Evolutionary conservation across 768 basidiomycete genomes (phyloP).

Genomic region (Calocera cornea): DNA sequence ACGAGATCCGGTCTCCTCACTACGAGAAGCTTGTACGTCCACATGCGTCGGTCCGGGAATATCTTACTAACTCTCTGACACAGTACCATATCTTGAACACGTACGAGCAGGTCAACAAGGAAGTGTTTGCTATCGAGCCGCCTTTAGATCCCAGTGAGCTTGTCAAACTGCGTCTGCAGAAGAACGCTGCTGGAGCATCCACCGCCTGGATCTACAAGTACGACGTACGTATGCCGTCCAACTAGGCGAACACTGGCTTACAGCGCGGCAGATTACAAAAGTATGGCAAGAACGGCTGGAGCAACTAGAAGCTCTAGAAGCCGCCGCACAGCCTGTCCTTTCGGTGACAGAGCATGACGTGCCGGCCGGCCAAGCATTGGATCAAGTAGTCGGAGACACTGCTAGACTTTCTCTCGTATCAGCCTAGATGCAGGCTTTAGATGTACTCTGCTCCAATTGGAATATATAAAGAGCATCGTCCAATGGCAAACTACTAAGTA

Average conservation of each 20-base stretch:
- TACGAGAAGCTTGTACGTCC: neutral
- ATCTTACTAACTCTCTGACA: neutral
- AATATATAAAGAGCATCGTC: neutral
- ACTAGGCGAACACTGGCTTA: neutral
- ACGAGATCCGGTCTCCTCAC: neutral
- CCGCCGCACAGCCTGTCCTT: neutral
- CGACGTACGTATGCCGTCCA: neutral
- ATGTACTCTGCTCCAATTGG: neutral
- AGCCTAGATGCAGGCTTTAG: neutral
- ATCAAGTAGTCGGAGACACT: neutral
- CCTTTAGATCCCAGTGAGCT: neutral
- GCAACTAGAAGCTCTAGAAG: neutral
- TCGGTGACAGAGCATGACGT: neutral
- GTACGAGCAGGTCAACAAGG: neutral
- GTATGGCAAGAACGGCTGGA: neutral
- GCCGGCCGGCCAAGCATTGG: neutral
- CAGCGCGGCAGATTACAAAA: neutral
- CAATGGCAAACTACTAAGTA: neutral
- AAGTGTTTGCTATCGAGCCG: neutral
- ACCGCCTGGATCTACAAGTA: conserved; percentile 1
- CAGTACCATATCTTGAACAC: neutral
- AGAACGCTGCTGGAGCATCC: neutral
- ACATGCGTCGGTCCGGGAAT: neutral
- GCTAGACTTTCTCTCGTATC: neutral
- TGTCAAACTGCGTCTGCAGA: neutral